A percentile compares a stretch with the other conserved stretches of the same genome.
These are phyloP conservation scores for Rhizopogon vulgaris DNA, from an alignment of 768 basidiomycete species.

Conservation along the genomic window DNA sequence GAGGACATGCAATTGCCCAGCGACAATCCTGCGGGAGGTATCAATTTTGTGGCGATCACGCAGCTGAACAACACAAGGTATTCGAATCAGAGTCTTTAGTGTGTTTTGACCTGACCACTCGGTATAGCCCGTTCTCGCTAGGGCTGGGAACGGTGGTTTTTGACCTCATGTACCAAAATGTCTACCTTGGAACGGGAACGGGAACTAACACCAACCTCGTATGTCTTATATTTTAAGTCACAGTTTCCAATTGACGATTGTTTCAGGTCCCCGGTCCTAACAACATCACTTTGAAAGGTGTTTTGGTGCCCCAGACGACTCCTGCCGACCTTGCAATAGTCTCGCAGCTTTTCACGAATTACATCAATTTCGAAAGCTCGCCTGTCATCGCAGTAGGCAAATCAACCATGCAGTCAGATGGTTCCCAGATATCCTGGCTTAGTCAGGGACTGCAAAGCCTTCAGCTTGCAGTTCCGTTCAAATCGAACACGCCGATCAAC, in stretches of 20 bases:
- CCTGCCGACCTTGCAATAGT: slow-evolving; percentile 40
- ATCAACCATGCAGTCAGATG: slow-evolving; percentile 53
- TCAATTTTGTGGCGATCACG: slow-evolving; percentile 56
- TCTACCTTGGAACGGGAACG: slow-evolving; percentile 51
- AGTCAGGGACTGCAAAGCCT: slow-evolving; percentile 53
- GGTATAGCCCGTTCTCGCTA: slow-evolving; percentile 56
- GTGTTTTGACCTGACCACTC: not conserved
- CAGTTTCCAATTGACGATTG: slow-evolving; percentile 2
- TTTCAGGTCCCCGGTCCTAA: slow-evolving; percentile 47
- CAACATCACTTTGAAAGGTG: slow-evolving; percentile 51
- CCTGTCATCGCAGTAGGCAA: slow-evolving; percentile 54
- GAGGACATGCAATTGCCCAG: slow-evolving; percentile 59
- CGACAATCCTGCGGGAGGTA: slow-evolving; percentile 61
- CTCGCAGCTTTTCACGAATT: slow-evolving; percentile 63
- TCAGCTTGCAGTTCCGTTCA: slow-evolving; percentile 58
- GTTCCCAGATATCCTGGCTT: slow-evolving; percentile 59
- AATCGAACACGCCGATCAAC: slow-evolving; percentile 41
- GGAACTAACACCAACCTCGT: slow-evolving; percentile 48
- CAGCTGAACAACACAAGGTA: slow-evolving; percentile 54
- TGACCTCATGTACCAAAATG: slow-evolving; percentile 49
- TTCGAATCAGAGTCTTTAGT: not conserved
- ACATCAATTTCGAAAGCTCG: slow-evolving; percentile 58
- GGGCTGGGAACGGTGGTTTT: slow-evolving; percentile 64
- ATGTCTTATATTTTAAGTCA: slow-evolving; percentile 11
- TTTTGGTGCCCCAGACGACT: slow-evolving; percentile 46